Evolutionary conservation across 495 filamentous ascomycete species (phyloP).

Genomic region (Darksidea phi): DNA sequence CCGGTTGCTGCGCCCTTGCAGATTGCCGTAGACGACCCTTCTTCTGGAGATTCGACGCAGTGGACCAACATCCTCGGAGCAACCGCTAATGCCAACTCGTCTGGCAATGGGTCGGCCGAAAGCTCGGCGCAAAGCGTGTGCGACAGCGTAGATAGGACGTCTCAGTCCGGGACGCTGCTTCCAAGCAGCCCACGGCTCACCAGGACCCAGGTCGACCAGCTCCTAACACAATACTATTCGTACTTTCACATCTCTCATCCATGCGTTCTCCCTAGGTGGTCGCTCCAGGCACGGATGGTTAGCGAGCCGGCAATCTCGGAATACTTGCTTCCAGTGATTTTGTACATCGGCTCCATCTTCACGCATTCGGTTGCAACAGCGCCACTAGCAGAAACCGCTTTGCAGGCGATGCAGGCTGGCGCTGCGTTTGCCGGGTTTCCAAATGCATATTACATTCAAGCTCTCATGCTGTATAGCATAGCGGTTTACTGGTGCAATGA

Average conservation of each 20-base stretch:
- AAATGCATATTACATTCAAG: conserved; percentile 56
- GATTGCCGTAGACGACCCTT: not conserved
- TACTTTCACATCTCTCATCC: conserved; percentile 69
- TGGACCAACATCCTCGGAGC: not conserved
- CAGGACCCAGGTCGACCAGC: conserved; percentile 10
- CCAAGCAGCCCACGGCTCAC: not conserved
- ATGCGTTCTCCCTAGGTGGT: conserved; percentile 52
- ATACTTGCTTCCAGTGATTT: conserved; percentile 58
- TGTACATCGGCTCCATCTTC: conserved; percentile 66
- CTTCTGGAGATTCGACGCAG: not conserved
- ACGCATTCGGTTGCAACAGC: conserved; percentile 43
- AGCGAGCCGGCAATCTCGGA: not conserved
- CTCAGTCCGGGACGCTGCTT: not conserved
- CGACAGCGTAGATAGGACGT: conserved; percentile 1
- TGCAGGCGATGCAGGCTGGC: not conserved
- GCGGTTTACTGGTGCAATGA: conserved; percentile 74
- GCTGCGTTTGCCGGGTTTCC: not conserved
- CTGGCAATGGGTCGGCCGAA: not conserved
- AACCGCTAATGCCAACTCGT: conserved; percentile 1
- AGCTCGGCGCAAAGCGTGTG: conserved; percentile 13
- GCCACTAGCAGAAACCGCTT: conserved; percentile 15
- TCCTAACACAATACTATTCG: conserved; percentile 27
- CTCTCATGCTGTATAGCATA: conserved; percentile 70
- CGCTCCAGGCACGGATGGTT: conserved; percentile 28
- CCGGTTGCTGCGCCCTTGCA: not conserved